phyloP scores from a whole-genome alignment of 2,329 filamentous ascomycete species.

The Curvularia eragrostidis region DNA sequence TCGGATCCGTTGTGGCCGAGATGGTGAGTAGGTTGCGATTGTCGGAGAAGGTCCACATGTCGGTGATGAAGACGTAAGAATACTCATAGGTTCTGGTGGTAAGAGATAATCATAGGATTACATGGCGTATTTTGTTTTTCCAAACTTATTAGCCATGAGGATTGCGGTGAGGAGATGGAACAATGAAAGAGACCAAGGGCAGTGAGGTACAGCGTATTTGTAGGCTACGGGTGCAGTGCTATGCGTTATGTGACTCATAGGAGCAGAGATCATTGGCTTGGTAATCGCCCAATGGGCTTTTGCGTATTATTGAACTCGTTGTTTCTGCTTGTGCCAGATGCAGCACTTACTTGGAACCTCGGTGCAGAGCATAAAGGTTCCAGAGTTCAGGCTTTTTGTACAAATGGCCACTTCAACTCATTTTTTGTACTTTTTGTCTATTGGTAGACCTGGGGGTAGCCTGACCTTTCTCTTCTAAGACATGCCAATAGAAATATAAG shows the following conservation, averaged over 20 bases:
- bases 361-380: not conserved
- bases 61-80: not conserved
- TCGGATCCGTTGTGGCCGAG: too few relatives aligned
- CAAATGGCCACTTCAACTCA: not conserved
- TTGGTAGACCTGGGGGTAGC: not conserved
- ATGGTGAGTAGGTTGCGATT: too few relatives aligned
- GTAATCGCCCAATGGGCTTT: not conserved
- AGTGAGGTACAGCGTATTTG: not conserved
- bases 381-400: not conserved
- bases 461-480: not conserved
- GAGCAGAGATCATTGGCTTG: not conserved
- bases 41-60: too few relatives aligned
- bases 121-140: too few relatives aligned
- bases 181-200: not conserved
- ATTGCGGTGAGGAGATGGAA: not conserved
- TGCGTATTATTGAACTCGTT: not conserved
- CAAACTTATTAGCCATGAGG: too few relatives aligned
- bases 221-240: not conserved
- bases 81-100: not conserved
- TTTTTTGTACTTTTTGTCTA: not conserved
- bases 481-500: not conserved
- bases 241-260: not conserved
- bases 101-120: not conserved
- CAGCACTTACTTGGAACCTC: not conserved
- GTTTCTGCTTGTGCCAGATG: not conserved